Evolutionary conservation across 495 filamentous ascomycete species (phyloP), one percentile per base, ranked within the genome.

Genomic region (Talaromyces proteolyticus): DNA sequence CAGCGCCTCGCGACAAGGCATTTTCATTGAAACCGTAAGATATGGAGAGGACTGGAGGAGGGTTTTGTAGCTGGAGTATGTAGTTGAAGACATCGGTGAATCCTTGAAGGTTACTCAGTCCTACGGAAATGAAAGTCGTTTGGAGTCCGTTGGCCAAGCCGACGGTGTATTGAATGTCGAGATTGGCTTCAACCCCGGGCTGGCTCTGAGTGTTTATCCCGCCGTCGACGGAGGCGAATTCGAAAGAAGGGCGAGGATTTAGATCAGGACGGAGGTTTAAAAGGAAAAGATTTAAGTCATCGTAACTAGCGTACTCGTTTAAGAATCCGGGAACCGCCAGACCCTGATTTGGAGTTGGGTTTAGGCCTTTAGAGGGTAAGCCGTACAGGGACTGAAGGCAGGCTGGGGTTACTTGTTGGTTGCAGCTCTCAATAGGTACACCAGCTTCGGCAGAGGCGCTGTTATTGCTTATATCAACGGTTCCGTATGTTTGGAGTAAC

Each of bases 131-230:
- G 29, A 34, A 34, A 1, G 8, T 8, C 29, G 29, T 34, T 34
- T 34, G 29, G 4, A 34, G 8, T 1, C 29, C 29, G 52, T 75
- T 68, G 20, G 19, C 43, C 14, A 45, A 75, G 34, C 84, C 85
- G 19, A 79, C 84, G 14, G 84, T 87, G 50, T 86, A 85, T 61
- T 92, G 84, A 29, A 86, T 57, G 54, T 92, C 88, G 21, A 91
- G 74, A 66, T 91, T 88, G 49, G 87, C 88, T 62, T 93, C 87
- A 0, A 58, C 53, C 25, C 68, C 68, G 4, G 47, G 41, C n/a
- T 18, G 21, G 26, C 67, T 47, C 48, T 86, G 75, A 20, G 68
- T 81, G 29, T 73, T 21, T 49, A 3, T 2, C 6, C 43, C 43
- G 14, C 43, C 43, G 14, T 45, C 25, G 43, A 45, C n/a, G n/a